Evolutionary conservation across 495 filamentous ascomycete species (phyloP), one percentile per base, ranked within the genome.

Genomic region (Bombardia bombarda): DNA sequence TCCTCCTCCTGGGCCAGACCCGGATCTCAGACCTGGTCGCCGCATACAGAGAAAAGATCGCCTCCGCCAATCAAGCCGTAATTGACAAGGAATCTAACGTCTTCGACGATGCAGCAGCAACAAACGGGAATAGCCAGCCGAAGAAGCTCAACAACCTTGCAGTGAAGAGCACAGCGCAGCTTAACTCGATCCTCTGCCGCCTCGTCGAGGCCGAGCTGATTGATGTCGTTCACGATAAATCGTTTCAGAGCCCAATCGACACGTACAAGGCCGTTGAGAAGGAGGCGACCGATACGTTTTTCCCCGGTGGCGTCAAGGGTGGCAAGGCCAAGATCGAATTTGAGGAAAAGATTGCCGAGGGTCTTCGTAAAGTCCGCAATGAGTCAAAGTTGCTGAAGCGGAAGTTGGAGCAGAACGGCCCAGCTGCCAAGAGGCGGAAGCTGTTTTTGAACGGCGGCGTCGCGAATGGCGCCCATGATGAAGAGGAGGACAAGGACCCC

Each of bases 1-100:
- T 97, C 9, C 64, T 95, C 23, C 69, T 79, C 26, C 73, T 85
- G 17, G 92, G 92, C 6, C 84, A 94, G 60, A 80, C 80, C 3
- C 76, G 78, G 47, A 71, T 95, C 28, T 67, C 67, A 14, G 80
- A 94, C 49, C 74, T 97, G 14, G 61, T 76, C 36, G 67, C 66
- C n/a, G 57, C 58, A 5, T 59, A 65, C 37, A 49, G 61, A 34
- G 49, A 55, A 1, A 65, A 65, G 37, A 55, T 64, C 20, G 51
- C 61, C 21, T 54, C 54, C 7, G 59, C 52, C 22, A 43, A 57
- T 38, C 56, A 57, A 24, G 41, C 36, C 14, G 23, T 34, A 5
- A 37, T 43, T 16, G 49, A 46, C 4, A 46, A 55, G 2, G 38
- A 50, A 25, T 34, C 48, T 8, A 49, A 50, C n/a, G 32, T 47